Evolutionary conservation across 352 stramenopile species (phyloP), one percentile per base, ranked within the genome.

Genomic region (Phytophthora meadii): DNA sequence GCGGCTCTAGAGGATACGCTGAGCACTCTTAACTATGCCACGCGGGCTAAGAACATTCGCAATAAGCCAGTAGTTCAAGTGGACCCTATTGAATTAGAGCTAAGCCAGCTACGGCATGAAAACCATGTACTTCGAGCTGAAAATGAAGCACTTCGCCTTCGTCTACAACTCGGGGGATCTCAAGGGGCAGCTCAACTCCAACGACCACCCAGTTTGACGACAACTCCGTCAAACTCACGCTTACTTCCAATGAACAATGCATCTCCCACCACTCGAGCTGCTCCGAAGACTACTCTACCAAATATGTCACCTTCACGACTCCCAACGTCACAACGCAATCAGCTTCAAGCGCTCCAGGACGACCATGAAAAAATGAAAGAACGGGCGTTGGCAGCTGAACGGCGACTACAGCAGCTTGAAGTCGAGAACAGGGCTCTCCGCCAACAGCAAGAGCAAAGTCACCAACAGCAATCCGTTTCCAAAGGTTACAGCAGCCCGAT

Each of bases 11-110:
- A 94, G 25, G 89, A 96, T 59, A 92, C 88, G 11, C 69, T 97
- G 6, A 92, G 82, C 30, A 96, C 88, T 12, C 74, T 97, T n/a
- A 88, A 91, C 24, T 97, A 95, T 54, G 89, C 87, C 2, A 93
- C 81, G 6, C 78, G 84, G 7, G 89, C 87, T 22, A 93, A 94
- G 64, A 93, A 92, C 61, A 96, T 97, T 22, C 73, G 85, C 53
- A 96, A 96, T 67, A 86, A 89, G 54, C 87, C 88, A 5, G 83
- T 70, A 1, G 68, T 94, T 8, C 79, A 93, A 47, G 81, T 89
- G 28, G 84, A 93, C 14, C 79, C 84, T 7, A 79, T 79, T 37
- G 80, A 88, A 51, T 74, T 82, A 19, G 74, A 82, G 34, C 70
- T 95, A 12, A 83, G 70, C 50, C 84, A 70, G 19, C 49, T 94